phyloP scores from a whole-genome alignment of 805 yeast genomes.

The Candida pseudofarinosa region DNA sequence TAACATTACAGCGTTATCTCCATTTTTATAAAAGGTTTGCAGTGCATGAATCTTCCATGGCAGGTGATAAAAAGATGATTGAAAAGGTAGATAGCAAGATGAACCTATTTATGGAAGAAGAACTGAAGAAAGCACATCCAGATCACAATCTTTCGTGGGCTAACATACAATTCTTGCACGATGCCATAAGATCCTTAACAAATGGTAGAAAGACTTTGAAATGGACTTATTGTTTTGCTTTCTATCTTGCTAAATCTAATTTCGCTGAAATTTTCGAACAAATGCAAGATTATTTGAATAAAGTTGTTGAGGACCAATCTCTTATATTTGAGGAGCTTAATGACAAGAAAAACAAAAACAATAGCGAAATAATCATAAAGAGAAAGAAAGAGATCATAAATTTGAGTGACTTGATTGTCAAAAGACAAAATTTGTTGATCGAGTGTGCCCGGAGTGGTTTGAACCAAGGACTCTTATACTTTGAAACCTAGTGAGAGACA shows the following conservation, averaged over 20 bases:
- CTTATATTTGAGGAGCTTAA: constrained; percentile 49
- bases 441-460: constrained; percentile 43
- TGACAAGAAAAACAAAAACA: constrained; percentile 20
- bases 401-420: constrained; percentile 38
- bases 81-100: constrained; percentile 61
- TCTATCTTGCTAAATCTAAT: constrained; percentile 52
- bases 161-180: constrained; percentile 79
- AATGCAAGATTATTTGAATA: constrained; percentile 60
- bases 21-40: constrained; percentile 72
- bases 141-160: constrained; percentile 58
- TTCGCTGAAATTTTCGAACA: constrained; percentile 64
- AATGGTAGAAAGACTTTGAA: constrained; percentile 72
- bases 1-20: constrained; percentile 59
- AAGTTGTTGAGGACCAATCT: constrained; percentile 67
- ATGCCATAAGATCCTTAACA: constrained; percentile 60
- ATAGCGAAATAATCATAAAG: constrained; percentile 29
- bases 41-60: constrained; percentile 72
- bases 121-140: constrained; percentile 34
- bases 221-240: constrained; percentile 89
- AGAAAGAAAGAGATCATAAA: constrained; percentile 38
- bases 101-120: constrained; percentile 56
- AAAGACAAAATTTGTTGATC: constrained; percentile 38
- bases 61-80: constrained; percentile 63
- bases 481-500: constrained; percentile 9
- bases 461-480: constrained; percentile 25